Percentiles rank a stretch among this genome's conserved stretches.
Conservation (phyloP, 2,329 filamentous ascomycete species). For the Fusarium sp. region DNA sequence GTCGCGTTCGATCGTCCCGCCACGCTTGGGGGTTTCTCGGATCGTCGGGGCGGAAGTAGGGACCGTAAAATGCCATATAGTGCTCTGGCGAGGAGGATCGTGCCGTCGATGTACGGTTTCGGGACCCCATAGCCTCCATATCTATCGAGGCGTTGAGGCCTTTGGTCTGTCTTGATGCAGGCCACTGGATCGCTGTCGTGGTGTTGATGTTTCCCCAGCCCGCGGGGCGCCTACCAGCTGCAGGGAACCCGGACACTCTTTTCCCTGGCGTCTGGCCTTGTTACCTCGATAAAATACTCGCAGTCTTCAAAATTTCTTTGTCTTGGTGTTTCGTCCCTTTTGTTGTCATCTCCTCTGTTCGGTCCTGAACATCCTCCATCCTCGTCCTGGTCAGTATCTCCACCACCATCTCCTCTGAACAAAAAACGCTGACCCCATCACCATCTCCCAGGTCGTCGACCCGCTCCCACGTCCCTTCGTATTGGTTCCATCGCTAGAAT, state of each 20-base stretch:
- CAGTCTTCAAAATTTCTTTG: background rate
- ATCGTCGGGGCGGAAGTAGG: background rate
- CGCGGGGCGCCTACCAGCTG: background rate
- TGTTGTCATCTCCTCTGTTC: background rate
- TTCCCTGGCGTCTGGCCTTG: background rate
- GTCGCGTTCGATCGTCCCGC: background rate
- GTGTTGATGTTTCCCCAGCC: background rate
- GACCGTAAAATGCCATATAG: background rate
- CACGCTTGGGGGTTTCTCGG: fast-evolving
- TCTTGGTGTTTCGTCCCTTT: background rate
- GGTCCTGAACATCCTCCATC: slow-evolving; percentile 3
- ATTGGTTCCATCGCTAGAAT: background rate
- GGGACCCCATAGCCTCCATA: fast-evolving
- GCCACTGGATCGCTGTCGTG: background rate
- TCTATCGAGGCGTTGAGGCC: background rate
- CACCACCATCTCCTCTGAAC: slow-evolving; percentile 7
- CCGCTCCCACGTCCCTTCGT: background rate
- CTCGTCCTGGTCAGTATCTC: slow-evolving; percentile 8
- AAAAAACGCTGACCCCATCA: background rate
- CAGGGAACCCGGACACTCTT: background rate
- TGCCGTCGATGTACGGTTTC: background rate
- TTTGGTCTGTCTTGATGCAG: too few species aligned
- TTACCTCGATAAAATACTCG: background rate
- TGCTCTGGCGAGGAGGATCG: background rate
- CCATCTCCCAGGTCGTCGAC: background rate